Base-by-base conservation (phyloP, 2,329 filamentous ascomycete species). In the Aureobasidium leucospermi region DNA sequence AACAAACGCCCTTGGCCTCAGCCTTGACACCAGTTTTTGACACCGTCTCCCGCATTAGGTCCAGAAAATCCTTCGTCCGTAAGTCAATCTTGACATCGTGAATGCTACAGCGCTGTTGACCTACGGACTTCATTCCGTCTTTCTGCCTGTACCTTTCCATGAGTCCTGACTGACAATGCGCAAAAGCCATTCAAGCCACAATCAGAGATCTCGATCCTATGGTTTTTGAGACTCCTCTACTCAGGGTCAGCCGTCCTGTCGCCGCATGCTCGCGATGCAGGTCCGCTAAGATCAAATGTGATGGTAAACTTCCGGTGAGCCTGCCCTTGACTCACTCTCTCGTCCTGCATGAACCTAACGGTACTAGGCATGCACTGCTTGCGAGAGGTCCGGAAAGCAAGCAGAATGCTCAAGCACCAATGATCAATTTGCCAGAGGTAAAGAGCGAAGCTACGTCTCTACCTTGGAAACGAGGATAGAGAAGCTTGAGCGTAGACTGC, bases 381-480 rank as follows among this genome's bases (percentile, higher is more conserved):
- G 94, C 70, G 93, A 96, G 74, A 92, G 91, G 74, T 90, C 90
- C 13, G 91, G 92, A 32, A 87, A 90, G 63, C 85, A 89, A 59
- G 86, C 81, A 62, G 91, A 95, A 70, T 99, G 94, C 72, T 96
- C 91, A 6, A 91, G 91, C 59, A 92, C 91, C 7, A 96, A 95
- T 68, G 93, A 97, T 70, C 91, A 96, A 71, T 97, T 96, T 74
- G 92, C 93, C 0, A 83, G 91, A 63, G 94, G 94, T 62, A 97
- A 97, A 73, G 94, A 97, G 71, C 82, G 93, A 68, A 97, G 92
- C 74, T 99, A 97, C 79, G 92, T 97, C 46, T 90, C 93, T 7
- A 95, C 93, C 0, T 81, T 99, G n/a, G 93, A 97, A 72, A 85
- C 92, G 15, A 86, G 89, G 60, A 87, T 96, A 65, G 92, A 97